These are phyloP conservation scores for Picea abies DNA, from an alignment of 83 land plant genomes.

Conservation along the genomic window DNA sequence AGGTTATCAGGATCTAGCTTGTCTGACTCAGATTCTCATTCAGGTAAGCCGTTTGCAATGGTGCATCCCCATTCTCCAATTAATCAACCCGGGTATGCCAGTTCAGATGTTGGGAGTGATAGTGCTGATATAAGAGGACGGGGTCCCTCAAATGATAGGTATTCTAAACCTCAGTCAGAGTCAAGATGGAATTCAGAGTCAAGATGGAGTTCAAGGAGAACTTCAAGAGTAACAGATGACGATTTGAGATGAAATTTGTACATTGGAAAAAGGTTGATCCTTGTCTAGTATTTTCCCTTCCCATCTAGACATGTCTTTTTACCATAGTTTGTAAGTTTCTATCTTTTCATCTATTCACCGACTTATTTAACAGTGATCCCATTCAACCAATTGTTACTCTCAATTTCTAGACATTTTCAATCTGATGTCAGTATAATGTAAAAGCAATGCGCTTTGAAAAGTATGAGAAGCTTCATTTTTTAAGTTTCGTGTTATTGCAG, in stretches of 20 bases:
- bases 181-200: slow-evolving; percentile 9
- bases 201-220: slow-evolving; percentile 15
- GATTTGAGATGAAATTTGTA: slow-evolving; percentile 12
- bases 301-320: neutral
- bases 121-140: slow-evolving; percentile 10
- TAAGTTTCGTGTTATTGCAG: too few species aligned
- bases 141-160: slow-evolving; percentile 9
- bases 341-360: neutral
- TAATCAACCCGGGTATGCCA: slow-evolving; percentile 12
- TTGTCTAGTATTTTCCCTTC: neutral
- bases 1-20: slow-evolving; percentile 11
- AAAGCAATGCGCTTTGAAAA: neutral
- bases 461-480: neutral
- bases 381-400: neutral
- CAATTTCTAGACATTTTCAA: neutral
- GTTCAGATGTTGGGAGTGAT: slow-evolving; percentile 16
- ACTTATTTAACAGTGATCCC: neutral
- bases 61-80: neutral
- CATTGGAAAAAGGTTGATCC: neutral
- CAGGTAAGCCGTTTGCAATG: neutral
- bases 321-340: slow-evolving; percentile 9
- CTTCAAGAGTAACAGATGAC: slow-evolving; percentile 8
- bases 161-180: neutral
- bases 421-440: slow-evolving; percentile 4
- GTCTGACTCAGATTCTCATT: neutral